Base-by-base conservation (phyloP, 139 green algal genomes). In the Tetraselmis striata region DNA sequence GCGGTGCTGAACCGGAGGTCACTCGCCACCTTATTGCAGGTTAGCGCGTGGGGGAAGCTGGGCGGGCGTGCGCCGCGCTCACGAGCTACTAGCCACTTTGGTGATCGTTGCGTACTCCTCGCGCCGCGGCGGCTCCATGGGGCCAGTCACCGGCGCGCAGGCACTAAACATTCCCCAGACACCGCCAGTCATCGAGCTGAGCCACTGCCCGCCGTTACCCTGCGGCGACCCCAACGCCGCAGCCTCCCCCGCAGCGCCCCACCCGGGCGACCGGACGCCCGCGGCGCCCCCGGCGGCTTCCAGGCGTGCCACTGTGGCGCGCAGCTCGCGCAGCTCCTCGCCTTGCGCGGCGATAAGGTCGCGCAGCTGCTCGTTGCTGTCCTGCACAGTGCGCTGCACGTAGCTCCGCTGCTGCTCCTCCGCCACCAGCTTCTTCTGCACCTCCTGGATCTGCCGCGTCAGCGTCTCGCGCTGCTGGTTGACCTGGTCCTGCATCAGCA, bases 401-500 rank as follows among this genome's bases (percentile, higher is more conserved):
- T 82, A 82, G 59, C 76, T 30, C 27, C 84, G 84, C 77, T 82
- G 58, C 1, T 81, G 85, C 27, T 78, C 77, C 80, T 87, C 84
- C 81, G 84, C 80, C 5, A 79, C 75, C 59, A 85, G 32, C 45
- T 28, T 31, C 76, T 83, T 83, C 28, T 80, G 28, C 23, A 87
- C 27, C 59, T 85, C 84, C 22, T 11, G 28, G 29, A 87, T 76
- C 81, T 87, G 80, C 27, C 32, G 25, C 67, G 80, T 77, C 84
- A 85, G 29, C 2, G 28, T 81, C 76, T 81, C 59, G 1, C 77
- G 76, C 77, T 86, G 83, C 59, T 77, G 82, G 74, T 86, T 79
- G 18, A 83, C 81, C 80, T 87, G 81, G 32, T 83, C 59, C 58
- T 87, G 84, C 84, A 87, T 87, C 30, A 87, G 80, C 25, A 87